Conservation (phyloP, 2,329 filamentous ascomycete genomes). For the Annulohypoxylon truncatum region DNA sequence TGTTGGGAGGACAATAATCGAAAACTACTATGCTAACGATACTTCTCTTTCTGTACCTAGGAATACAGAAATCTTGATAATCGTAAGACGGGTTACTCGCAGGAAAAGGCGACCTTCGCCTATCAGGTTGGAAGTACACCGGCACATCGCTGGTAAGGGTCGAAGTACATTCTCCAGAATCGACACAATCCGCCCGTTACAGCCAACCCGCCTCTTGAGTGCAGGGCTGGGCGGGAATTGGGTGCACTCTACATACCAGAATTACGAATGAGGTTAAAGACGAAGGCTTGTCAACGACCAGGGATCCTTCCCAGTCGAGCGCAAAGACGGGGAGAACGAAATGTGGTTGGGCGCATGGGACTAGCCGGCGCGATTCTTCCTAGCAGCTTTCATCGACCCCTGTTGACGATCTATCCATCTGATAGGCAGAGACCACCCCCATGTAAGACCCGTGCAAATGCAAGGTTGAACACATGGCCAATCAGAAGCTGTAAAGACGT, state of each 20-base stretch:
- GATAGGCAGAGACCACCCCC: slow-evolving; percentile 49
- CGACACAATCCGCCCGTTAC: slow-evolving; percentile 47
- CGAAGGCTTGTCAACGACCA: slow-evolving; percentile 34
- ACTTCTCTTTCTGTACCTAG: slow-evolving; percentile 9
- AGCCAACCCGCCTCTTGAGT: slow-evolving; percentile 42
- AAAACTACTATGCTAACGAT: slow-evolving; percentile 13
- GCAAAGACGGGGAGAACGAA: slow-evolving; percentile 42
- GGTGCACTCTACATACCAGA: slow-evolving; percentile 35
- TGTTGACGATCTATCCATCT: slow-evolving; percentile 49
- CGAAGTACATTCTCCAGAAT: slow-evolving; percentile 35
- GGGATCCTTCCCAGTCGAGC: slow-evolving; percentile 42
- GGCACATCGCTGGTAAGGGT: slow-evolving; percentile 19
- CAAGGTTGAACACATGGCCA: slow-evolving; percentile 50
- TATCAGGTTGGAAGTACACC: slow-evolving; percentile 36
- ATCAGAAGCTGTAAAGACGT: slow-evolving; percentile 53
- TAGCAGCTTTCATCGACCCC: slow-evolving; percentile 45
- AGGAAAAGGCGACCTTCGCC: slow-evolving; percentile 13
- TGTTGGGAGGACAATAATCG: slow-evolving; percentile 21
- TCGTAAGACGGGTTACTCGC: slow-evolving; percentile 20
- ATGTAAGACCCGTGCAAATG: slow-evolving; percentile 41
- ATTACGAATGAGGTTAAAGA: slow-evolving; percentile 44
- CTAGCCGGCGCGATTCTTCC: slow-evolving; percentile 46
- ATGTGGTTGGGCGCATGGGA: slow-evolving; percentile 46
- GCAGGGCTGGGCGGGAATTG: slow-evolving; percentile 39
- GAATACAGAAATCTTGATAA: slow-evolving; percentile 34